Base-by-base conservation (phyloP, 2,329 filamentous ascomycete genomes). In the Verticillium isaacii region DNA sequence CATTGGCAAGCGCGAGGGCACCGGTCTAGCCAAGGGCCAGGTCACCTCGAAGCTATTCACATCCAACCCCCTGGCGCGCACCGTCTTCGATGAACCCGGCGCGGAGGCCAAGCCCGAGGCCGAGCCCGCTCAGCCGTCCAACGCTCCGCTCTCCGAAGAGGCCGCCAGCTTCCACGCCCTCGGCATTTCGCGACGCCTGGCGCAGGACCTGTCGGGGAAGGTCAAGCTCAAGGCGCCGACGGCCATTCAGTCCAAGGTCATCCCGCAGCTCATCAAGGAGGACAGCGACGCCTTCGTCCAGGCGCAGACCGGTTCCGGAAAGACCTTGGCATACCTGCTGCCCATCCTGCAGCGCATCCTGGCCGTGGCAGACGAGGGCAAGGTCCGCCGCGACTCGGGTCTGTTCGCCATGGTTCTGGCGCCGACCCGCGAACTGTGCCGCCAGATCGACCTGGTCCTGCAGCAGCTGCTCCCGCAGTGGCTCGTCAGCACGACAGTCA, bases 261-360 rank as follows among this genome's bases (percentile, higher is more conserved):
- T 99, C 45, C 84, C 90, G 52, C 89, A 95, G 68, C 78, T 99
- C 64, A 77, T 96, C 55, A 88, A 88, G 52, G 89, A 90, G 60
- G 90, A 96, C 68, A 88, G 86, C 56, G 95, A 99, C 78, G 93
- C 93, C 2, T 99, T 99, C 70, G 89, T 99, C 37, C 95, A 98
- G 74, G 96, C 95, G 2, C 90, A 99, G 77, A 99, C 95, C 0
- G 95, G 95, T 68, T 99, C 95, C 0, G 95, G 95, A 77, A 99
- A 99, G 78, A 99, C 95, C 0, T 78, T 99, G 63, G 92, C 95
- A n/a, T 99, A 99, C 73, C 82, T 99, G 5, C 79, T 99, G 7
- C 95, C 95, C 1, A 90, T 99, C 56, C 88, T 99, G 25, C 92
- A 99, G 72, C 85, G 93, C 29, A 89, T 99, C 23, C 86, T 97